Percentiles rank a stretch among this genome's conserved stretches.
Evolutionary conservation across 345 rosid species (phyloP).

Genomic region (Gossypium thurberi): DNA sequence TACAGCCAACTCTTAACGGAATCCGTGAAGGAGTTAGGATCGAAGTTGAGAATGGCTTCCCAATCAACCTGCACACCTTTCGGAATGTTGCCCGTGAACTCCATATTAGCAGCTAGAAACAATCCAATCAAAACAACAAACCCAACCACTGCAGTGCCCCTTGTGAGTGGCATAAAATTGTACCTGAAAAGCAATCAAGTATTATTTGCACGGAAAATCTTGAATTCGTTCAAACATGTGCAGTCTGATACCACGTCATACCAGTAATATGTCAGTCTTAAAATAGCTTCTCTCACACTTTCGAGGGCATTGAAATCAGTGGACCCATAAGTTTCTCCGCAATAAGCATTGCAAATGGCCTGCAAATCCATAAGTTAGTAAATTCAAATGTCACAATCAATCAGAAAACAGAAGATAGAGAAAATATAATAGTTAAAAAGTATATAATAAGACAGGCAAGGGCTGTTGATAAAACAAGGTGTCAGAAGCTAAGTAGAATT

Average conservation of each 20-base stretch:
- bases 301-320: constrained; percentile 51
- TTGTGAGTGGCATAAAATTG: constrained; percentile 89
- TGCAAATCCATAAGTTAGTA: constrained; percentile 21
- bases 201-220: constrained; percentile 4
- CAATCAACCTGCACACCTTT: constrained; percentile 79
- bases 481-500: neutral
- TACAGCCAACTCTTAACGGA: constrained; percentile 74
- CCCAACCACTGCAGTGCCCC: constrained; percentile 89
- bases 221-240: neutral
- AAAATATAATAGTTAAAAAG: neutral
- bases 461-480: neutral
- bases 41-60: constrained; percentile 82
- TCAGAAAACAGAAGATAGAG: neutral
- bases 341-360: constrained; percentile 77
- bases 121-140: constrained; percentile 72
- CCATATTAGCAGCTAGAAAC: constrained; percentile 86
- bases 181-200: constrained; percentile 46
- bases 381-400: neutral
- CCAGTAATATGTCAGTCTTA: constrained; percentile 97
- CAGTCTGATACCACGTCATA: constrained; percentile 21
- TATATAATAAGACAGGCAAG: neutral
- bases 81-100: constrained; percentile 62
- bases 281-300: constrained; percentile 65
- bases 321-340: constrained; percentile 71
- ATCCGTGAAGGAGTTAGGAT: constrained; percentile 50